Evolutionary conservation across 768 basidiomycete genomes (phyloP), one percentile per base, ranked within the genome.

Genomic region (Kwoniella sp.): DNA sequence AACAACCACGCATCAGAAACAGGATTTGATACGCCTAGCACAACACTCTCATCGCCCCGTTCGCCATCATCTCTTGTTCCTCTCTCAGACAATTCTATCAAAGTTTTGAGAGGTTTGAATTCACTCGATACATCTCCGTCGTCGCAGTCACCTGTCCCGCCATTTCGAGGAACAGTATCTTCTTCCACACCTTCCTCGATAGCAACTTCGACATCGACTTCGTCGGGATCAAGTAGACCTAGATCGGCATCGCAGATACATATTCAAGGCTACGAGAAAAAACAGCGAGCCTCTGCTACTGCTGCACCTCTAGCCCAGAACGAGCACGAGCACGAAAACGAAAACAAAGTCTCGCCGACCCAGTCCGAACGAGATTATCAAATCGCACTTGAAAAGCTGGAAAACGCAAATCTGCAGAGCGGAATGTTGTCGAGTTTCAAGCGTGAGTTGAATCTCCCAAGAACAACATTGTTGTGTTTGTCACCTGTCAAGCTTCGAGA

Each of bases 371-470:
- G 40, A 63, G 63, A 67, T 29, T 71, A 71, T 57, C 47, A 54
- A 44, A 24, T 52, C 33, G 69, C 69, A 27, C 40, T 73, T 6
- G 27, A 68, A 33, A 64, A 54, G 27, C 48, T 73, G 22, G 68
- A 65, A 60, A 55, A 63, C 29, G 53, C 72, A 15, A 60, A 66
- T 49, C 53, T 58, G 44, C 57, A 69, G 50, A 69, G 68, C 68
- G 68, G 71, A 52, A 76, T 76, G 72, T 69, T 76, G 58, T 73
- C 72, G 46, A 71, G 70, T 56, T 73, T 73, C 62, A 76, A 76
- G 65, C 72, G 72, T 76, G 72, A 71, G 71, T 73, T 4, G 19
- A 21, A 19, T 22, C 19, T 22, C 44, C 17, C 1, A 22, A 15
- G 6, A 21, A 26, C 19, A 22, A 44, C n/a, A n/a, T n/a, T n/a